These are phyloP conservation scores for Dictyostelium purpureum DNA, from an alignment of 78 protist genomes.

Conservation along the genomic window DNA sequence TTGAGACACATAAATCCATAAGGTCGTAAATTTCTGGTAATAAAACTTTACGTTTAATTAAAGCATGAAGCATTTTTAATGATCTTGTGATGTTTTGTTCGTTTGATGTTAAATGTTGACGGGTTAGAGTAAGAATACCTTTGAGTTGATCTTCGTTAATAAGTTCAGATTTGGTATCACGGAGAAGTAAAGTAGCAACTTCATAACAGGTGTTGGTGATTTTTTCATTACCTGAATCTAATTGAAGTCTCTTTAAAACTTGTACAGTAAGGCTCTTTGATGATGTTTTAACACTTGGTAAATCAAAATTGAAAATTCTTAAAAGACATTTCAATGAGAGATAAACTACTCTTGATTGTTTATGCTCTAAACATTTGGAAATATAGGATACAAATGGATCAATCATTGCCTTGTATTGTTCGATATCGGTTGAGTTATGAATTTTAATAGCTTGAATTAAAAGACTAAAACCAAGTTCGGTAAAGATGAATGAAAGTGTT, in stretches of 20 bases:
- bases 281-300: not conserved
- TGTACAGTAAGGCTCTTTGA: not conserved
- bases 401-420: constrained; percentile 12
- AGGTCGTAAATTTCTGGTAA: constrained; percentile 43
- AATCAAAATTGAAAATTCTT: not conserved
- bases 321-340: constrained; percentile 48
- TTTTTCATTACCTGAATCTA: constrained; percentile 29
- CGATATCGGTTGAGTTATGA: not conserved
- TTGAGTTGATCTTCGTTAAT: constrained; percentile 22
- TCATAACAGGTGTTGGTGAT: constrained; percentile 15
- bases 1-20: constrained; percentile 19
- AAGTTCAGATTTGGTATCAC: not conserved
- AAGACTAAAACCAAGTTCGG: constrained; percentile 18
- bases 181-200: not conserved
- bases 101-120: constrained; percentile 4
- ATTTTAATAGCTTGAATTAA: not conserved
- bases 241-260: constrained; percentile 20
- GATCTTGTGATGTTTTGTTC: constrained; percentile 1
- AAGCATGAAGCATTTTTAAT: not conserved
- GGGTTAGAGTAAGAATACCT: constrained; percentile 8
- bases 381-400: constrained; percentile 49
- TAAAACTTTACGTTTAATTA: not conserved
- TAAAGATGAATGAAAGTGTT: constrained; percentile 1
- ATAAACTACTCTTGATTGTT: constrained; percentile 26
- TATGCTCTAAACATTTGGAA: constrained; percentile 17